Percentiles rank a stretch among this genome's conserved stretches.
These are phyloP conservation scores for Claviceps monticola DNA, from an alignment of 2,329 filamentous ascomycete species.

Conservation along the genomic window DNA sequence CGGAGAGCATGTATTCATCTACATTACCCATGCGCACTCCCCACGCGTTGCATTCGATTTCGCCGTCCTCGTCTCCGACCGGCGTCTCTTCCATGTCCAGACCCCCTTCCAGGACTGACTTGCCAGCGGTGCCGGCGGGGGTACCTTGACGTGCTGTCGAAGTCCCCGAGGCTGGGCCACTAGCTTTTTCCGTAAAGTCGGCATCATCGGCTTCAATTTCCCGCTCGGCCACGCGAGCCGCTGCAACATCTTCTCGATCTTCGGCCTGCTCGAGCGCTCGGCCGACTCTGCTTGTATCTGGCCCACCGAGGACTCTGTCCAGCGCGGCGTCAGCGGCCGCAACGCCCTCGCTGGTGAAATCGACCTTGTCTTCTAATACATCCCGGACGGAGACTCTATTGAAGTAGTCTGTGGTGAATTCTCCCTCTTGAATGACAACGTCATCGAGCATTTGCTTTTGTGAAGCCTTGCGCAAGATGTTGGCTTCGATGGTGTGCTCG, in stretches of 20 bases:
- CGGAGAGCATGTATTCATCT: conserved; percentile 61
- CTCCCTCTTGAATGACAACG: conserved; percentile 94
- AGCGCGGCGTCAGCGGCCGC: conserved; percentile 70
- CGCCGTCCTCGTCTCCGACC: conserved; percentile 14
- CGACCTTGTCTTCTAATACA: conserved; percentile 47
- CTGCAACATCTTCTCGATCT: conserved; percentile 80
- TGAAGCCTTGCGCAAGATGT: conserved; percentile 89
- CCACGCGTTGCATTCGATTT: conserved; percentile 44
- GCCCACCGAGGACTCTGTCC: conserved; percentile 65
- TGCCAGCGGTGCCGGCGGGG: conserved; percentile 29
- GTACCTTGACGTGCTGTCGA: conserved; percentile 39
- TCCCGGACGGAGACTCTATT: conserved; percentile 63
- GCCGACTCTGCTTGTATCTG: conserved; percentile 48
- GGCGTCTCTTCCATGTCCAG: conserved; percentile 17
- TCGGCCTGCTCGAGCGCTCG: conserved; percentile 79
- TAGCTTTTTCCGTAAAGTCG: conserved; percentile 61
- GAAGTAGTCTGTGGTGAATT: conserved; percentile 95
- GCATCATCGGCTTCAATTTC: conserved; percentile 78
- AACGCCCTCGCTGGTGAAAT: conserved; percentile 34
- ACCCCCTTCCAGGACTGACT: conserved; percentile 19
- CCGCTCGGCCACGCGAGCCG: conserved; percentile 75
- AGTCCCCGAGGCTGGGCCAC: conserved; percentile 29
- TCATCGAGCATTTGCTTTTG: conserved; percentile 98
- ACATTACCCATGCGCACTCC: conserved; percentile 45
- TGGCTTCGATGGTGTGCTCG: conserved; percentile 92